Conservation (phyloP, 2,329 filamentous ascomycete species). For the Rachicladosporium sp. region DNA sequence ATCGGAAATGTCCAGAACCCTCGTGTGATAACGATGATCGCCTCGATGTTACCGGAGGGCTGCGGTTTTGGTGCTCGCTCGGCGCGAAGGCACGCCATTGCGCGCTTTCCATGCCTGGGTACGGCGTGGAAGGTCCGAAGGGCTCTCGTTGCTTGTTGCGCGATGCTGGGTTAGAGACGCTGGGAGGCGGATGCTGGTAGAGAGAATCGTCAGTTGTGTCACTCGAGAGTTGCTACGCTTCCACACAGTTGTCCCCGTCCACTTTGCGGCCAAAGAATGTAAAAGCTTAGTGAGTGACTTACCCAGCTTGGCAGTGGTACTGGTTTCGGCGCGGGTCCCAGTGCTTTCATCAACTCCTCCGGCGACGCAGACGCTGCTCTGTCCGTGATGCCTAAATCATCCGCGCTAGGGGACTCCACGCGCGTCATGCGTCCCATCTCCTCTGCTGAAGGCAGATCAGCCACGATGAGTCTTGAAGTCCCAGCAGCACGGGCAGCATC, state of each 20-base stretch:
- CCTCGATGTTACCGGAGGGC: background rate
- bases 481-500: too few species aligned
- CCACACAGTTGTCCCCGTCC: background rate
- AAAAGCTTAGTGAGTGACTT: too few species aligned
- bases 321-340: too few species aligned
- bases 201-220: background rate
- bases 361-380: too few species aligned
- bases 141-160: conserved; percentile 3
- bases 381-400: too few species aligned
- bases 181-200: background rate
- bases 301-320: too few species aligned
- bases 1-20: background rate
- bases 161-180: conserved; percentile 1
- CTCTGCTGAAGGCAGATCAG: too few species aligned
- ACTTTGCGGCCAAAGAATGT: too few species aligned
- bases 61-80: background rate
- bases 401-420: too few species aligned
- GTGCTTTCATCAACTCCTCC: too few species aligned
- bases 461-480: too few species aligned
- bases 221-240: background rate
- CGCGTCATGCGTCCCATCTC: too few species aligned
- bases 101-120: background rate
- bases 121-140: conserved; percentile 4
- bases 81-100: background rate
- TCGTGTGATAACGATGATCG: background rate